Base-by-base conservation (phyloP, 2,329 filamentous ascomycete genomes). In the Fusarium drepaniforme region DNA sequence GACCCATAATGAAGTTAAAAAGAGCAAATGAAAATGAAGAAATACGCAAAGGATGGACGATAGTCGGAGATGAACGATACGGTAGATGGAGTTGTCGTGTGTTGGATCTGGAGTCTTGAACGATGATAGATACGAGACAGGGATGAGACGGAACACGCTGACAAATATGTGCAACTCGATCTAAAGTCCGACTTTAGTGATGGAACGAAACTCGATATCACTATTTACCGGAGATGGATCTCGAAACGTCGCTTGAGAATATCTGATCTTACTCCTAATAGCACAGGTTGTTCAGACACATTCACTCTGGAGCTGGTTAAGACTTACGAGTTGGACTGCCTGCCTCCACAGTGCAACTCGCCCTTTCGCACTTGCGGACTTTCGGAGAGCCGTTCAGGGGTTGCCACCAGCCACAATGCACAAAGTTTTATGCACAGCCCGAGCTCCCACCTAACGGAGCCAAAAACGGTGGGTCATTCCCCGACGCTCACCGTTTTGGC, bases 91-190 rank as follows among this genome's bases (percentile, higher is more conserved):
- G 66, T 62, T 38, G 44, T 40, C 15, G 61, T n/a, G 30, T 61
- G 11, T 28, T 33, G 42, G 21, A 56, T 70, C 21, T 62, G 15
- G 23, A 63, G 42, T 37, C 21, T 51, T 51, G 28, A 65, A 61
- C 25, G 49, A 49, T 46, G 33, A 63, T 46, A 63, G 51, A 58
- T 58, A 57, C 8, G 42, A 57, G 18, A 68, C 66, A 75, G 73
- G 73, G 69, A 70, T 75, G 28, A 64, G 66, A 59, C 23, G 66
- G 63, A 51, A 73, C 66, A 23, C 65, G 72, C 72, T 74, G 72
- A 74, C 72, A 74, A 74, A 74, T 74, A 37, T 64, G 51, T 30
- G 42, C 61, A 42, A 51, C 42, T 64, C 18, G 37, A 38, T 38
- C 33, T 18, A 33, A 56, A 56, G 13, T 58, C 56, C 21, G 42